Conservation (phyloP, 768 basidiomycete genomes). For the Dioszegia crocea region DNA sequence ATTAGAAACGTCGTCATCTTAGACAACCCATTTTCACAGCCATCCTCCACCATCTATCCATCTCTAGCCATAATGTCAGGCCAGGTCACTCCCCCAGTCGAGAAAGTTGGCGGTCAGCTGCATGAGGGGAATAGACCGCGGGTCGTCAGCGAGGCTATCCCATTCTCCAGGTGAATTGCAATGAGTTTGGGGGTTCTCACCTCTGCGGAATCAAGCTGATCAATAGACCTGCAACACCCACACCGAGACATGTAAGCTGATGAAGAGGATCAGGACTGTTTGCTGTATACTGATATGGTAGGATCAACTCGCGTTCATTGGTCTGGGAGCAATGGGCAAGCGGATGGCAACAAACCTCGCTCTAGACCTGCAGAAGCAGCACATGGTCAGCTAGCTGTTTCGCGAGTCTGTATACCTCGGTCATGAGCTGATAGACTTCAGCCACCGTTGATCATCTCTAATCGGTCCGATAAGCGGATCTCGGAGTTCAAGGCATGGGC, state of each 20-base stretch:
- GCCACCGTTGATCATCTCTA: slow-evolving; percentile 67
- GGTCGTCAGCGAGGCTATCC: slow-evolving; percentile 26
- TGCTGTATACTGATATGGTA: neutral
- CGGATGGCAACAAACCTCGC: slow-evolving; percentile 78
- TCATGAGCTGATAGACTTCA: slow-evolving; percentile 19
- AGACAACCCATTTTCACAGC: neutral
- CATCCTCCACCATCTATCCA: no score
- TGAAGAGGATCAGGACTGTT: neutral
- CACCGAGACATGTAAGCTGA: slow-evolving; percentile 36
- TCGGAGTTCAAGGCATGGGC: slow-evolving; percentile 58
- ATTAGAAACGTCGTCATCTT: neutral
- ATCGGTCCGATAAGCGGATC: slow-evolving; percentile 56
- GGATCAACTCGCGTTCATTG: slow-evolving; percentile 55
- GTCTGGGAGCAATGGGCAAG: slow-evolving; percentile 60
- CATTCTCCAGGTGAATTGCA: slow-evolving; percentile 38
- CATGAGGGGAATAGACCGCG: slow-evolving; percentile 1
- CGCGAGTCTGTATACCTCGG: no score
- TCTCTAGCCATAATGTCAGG: slow-evolving; percentile 5
- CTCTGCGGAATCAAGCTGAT: no score
- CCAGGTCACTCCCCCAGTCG: slow-evolving; percentile 26
- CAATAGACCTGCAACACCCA: slow-evolving; percentile 38
- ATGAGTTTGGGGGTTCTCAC: no score
- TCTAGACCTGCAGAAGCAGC: slow-evolving; percentile 45
- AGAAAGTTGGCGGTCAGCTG: slow-evolving; percentile 12
- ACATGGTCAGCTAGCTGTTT: slow-evolving; percentile 8